Evolutionary conservation across 2,329 filamentous ascomycete species (phyloP).

Genomic region (Fusarium abutilonis): DNA sequence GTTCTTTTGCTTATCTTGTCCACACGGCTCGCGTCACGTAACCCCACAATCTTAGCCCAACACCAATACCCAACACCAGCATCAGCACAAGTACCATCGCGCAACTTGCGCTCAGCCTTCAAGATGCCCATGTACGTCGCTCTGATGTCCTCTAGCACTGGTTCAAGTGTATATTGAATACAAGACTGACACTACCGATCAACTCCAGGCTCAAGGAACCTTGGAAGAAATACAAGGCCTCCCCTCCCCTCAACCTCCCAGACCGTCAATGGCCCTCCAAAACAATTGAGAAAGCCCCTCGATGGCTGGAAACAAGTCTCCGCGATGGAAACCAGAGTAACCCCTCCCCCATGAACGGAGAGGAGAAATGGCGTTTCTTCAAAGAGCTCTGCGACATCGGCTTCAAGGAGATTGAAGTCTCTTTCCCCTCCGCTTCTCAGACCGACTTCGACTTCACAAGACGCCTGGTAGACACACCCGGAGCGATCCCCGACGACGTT

Average conservation of each 20-base stretch:
- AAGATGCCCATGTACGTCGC: not conserved
- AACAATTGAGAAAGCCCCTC: constrained; percentile 82
- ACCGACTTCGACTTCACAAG: constrained; percentile 97
- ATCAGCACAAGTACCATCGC: not conserved
- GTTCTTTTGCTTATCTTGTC: not conserved
- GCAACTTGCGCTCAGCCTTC: not conserved
- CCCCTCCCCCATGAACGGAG: constrained; percentile 93
- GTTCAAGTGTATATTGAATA: not conserved
- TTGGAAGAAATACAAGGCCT: constrained; percentile 79
- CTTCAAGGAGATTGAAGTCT: constrained; percentile 98
- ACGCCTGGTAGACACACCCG: constrained; percentile 72
- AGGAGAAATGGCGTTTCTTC: constrained; percentile 96
- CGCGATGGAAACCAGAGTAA: constrained; percentile 95
- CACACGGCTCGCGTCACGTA: not conserved
- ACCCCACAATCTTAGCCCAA: not conserved
- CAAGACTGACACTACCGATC: not conserved
- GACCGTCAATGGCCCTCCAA: constrained; percentile 86
- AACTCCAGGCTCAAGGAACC: constrained; percentile 74
- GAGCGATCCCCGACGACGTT: constrained; percentile 70
- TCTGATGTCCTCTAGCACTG: no score
- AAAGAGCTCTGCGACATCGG: constrained; percentile 91
- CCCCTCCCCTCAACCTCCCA: constrained; percentile 67
- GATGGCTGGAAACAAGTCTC: constrained; percentile 86
- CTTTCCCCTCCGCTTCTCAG: constrained; percentile 92
- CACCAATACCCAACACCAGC: no score